Base-by-base conservation (phyloP, 768 basidiomycete genomes). In the Lyophyllum semitale region DNA sequence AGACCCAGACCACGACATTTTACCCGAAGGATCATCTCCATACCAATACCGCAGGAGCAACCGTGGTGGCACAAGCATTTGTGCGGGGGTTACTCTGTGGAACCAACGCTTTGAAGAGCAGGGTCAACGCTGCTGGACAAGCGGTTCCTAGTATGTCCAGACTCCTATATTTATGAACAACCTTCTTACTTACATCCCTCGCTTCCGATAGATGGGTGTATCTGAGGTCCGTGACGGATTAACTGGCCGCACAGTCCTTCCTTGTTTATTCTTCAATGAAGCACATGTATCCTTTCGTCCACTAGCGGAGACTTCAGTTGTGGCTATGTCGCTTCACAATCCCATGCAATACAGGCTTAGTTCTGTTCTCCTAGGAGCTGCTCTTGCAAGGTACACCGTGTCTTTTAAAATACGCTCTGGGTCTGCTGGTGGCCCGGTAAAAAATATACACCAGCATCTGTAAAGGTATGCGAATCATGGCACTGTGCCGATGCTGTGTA, bases 21-120 rank as follows among this genome's bases (percentile, higher is more conserved):
- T 74, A 66, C 58, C 71, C 71, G 13, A 65, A 63, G 29, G 73
- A 75, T 48, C 73, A 75, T 51, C 67, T 69, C 6, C 73, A 75
- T 46, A 75, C 72, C 2, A 68, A 38, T 15, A 23, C 64, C 8
- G 62, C 68, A 8, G 74, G 73, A 26, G 74, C 74, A 12, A 60
- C 66, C 25, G 63, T 68, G 12, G 73, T 74, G 0, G 70, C 73
- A 7, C 53, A 69, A 51, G 71, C 73, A 3, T 74, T 75, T 52
- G 65, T 74, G 5, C 50, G 69, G 22, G 71, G 71, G 0, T 26
- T 74, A 4, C 51, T 71, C 20, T 75, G 73, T 52, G 67, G 64
- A 3, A 60, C 45, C 6, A 68, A 64, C 30, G 41, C 64, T 8
- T 55, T 70, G 53, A 64, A 63, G 30, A 59, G 44, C 13, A 62